Evolutionary conservation across 164 flowering plant genomes (phyloP), one percentile per base, ranked within the genome.

Genomic region (Aristolochia californica): DNA sequence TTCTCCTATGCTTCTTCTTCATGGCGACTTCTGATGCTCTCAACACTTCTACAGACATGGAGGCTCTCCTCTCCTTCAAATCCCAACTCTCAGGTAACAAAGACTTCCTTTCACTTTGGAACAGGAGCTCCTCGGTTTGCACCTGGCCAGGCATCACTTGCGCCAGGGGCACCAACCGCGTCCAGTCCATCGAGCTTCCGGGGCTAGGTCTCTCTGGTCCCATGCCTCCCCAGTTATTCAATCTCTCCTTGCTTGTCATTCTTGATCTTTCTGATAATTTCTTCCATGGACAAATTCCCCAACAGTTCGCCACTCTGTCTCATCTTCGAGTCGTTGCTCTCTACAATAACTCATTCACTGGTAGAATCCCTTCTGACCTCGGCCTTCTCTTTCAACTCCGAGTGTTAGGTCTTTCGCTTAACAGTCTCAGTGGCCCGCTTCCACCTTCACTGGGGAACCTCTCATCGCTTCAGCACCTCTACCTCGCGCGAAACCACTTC

Each of bases 391-490:
- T 43, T 1, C 52, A 68, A 47, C 77, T 75, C 15, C 25, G 1
- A 9, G 2, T 0, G 0, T 38, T 77, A 5, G 2, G 9, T 2
- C 54, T 75, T 30, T 14, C 21, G 9, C 5, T 0, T 28, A 78
- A 81, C 55, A 64, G 67, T 23, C 64, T 79, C 11, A 66, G 60
- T 10, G 80, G 83, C 30, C 55, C 16, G 0, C 45, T 78, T 47
- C 80, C 78, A 16, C n/a, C 58, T 38, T 70, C 72, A 13, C 1
- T 77, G n/a, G 78, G 76, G 13, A 79, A 79, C 59, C 62, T 77
- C 30, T 54, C 79, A 0, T 71, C 73, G 1, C 62, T 78, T 9
- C n/a, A 8, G n/a, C 2, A 5, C 48, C 60, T 78, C 5, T 12
- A 5, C 23, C 22, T 75, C 4, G 0, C 18, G 12, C 27, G 23